Base-by-base conservation (phyloP, 805 yeast species). In the Starmerella etchellsii region DNA sequence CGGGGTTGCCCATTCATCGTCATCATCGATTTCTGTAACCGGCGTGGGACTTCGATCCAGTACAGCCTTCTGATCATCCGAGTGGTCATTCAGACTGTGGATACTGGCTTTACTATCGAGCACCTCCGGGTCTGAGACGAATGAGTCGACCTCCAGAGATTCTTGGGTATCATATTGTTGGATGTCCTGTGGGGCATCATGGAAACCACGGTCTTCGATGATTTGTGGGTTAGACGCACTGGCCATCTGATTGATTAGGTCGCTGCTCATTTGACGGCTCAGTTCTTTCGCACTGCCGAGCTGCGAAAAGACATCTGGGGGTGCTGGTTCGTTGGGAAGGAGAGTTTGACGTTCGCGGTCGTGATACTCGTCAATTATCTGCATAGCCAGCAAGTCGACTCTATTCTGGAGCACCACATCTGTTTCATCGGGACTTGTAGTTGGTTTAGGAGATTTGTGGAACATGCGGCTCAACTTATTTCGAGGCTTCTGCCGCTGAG, bases 361-460 rank as follows among this genome's bases (percentile, higher is more conserved):
- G 26, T 39, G 48, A 33, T 44, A 52, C 40, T 59, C 62, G 19
- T 55, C 49, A 27, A 60, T 43, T 15, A 56, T 54, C 19, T 55
- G 47, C 31, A 58, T 56, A 14, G 60, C 56, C 30, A 60, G 47
- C 27, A 60, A 31, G 36, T 60, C 64, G 30, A 59, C 50, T 25
- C 49, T 50, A 27, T 44, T 46, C 22, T 49, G 52, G 18, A 53
- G 50, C 14, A 35, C 39, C 3, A 48, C 46, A 30, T 50, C 47
- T 22, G 35, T 31, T 6, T 30, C 21, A 21, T 8, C 11, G 16
- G 20, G 20, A 14, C 8, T 13, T 8, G 14, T 8, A 8, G 31
- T 7, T 8, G 14, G 31, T 7, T 11, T 13, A 20, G 21, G 7
- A 5, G 10, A 15, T 9, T 15, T 31, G 8, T 9, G 8, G 30